phyloP scores from a whole-genome alignment of 2,329 filamentous ascomycete species.

The Aspergillus sp. region DNA sequence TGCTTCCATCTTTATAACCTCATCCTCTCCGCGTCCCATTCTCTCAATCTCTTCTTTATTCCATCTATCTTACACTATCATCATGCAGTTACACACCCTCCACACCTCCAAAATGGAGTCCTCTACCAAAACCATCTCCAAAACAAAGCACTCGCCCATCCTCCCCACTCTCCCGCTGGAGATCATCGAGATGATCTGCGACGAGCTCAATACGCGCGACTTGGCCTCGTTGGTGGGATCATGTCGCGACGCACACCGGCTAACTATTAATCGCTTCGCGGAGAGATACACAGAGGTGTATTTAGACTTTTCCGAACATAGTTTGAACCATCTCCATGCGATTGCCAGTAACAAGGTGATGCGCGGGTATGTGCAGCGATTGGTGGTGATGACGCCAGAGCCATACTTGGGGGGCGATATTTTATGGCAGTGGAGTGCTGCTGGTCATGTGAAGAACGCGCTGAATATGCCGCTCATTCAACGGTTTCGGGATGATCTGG shows the following conservation, averaged over 20 bases:
- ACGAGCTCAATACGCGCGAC: constrained; percentile 5
- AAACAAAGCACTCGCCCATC: not conserved
- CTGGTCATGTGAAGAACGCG: constrained; percentile 4
- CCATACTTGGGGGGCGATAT: constrained; percentile 5
- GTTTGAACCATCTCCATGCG: constrained; percentile 7
- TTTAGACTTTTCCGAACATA: constrained; percentile 6
- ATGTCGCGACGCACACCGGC: constrained; percentile 3
- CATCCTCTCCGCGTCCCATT: not conserved
- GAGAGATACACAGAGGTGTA: constrained; percentile 7
- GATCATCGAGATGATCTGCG: constrained; percentile 6
- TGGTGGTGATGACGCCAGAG: constrained; percentile 8
- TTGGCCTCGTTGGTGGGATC: constrained; percentile 7
- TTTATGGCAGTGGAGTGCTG: constrained; percentile 4
- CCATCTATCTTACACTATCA: too few species aligned
- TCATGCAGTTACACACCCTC: too few species aligned
- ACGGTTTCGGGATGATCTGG: constrained; percentile 4
- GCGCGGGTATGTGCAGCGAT: constrained; percentile 5
- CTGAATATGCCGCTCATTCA: constrained; percentile 3
- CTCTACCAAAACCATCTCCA: too few species aligned
- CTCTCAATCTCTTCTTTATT: not conserved
- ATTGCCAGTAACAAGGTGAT: constrained; percentile 5
- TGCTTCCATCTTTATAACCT: not conserved
- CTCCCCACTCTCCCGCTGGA: constrained; percentile 4
- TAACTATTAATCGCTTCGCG: constrained; percentile 5
- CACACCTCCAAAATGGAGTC: too few species aligned